Conservation (phyloP, 1,139 yeast species). For the Petasospora fabianii region DNA sequence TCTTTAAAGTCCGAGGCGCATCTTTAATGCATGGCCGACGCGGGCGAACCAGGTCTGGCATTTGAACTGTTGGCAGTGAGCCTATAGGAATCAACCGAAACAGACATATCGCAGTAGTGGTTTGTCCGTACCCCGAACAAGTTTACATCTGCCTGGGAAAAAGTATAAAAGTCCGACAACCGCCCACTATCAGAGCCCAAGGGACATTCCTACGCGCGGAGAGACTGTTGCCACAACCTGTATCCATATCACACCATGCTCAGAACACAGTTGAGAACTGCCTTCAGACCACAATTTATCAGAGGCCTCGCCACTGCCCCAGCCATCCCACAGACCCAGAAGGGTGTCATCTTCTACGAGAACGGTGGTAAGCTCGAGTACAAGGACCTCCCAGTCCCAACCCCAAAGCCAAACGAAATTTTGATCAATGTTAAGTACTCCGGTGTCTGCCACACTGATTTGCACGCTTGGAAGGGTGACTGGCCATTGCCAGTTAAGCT, state of each 20-base stretch:
- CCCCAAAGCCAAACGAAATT: constrained; percentile 56
- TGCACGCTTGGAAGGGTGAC: constrained; percentile 70
- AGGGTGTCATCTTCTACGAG: constrained; percentile 44
- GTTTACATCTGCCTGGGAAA: neutral
- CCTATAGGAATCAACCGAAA: constrained; percentile 9
- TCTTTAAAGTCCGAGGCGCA: constrained; percentile 16
- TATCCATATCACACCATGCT: constrained; percentile 20
- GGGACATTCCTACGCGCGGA: too few species aligned
- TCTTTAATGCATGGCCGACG: constrained; percentile 8
- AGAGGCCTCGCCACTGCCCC: constrained; percentile 20
- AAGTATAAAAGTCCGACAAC: constrained; percentile 4
- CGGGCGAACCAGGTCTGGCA: neutral
- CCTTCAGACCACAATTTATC: constrained; percentile 11
- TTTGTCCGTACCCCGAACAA: neutral
- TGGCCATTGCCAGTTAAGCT: constrained; percentile 61
- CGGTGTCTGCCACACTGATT: constrained; percentile 70
- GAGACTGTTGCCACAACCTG: too few species aligned
- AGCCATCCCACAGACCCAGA: constrained; percentile 41
- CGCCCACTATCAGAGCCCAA: too few species aligned
- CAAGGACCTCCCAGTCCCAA: constrained; percentile 58
- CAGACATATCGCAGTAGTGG: neutral
- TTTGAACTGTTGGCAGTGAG: neutral
- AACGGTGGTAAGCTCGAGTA: constrained; percentile 45
- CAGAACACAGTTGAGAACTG: constrained; percentile 21
- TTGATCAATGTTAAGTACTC: constrained; percentile 62